Conservation (phyloP, 2,329 filamentous ascomycete genomes). For the Penicillium aurantiogriseum region DNA sequence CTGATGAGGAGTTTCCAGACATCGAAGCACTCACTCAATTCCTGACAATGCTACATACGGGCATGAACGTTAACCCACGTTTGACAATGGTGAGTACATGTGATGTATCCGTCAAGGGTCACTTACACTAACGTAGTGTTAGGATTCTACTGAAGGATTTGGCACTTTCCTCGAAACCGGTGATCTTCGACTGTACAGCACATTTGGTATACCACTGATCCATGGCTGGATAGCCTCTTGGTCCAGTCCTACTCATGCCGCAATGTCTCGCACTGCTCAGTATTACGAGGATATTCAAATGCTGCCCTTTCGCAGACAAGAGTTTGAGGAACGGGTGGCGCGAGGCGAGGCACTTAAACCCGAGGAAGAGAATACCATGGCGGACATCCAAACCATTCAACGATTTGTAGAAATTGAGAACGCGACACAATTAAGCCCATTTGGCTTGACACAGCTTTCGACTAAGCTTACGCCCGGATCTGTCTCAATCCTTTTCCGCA, state of each 20-base stretch:
- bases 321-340: conserved; percentile 75
- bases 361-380: conserved; percentile 74
- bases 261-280: conserved; percentile 70
- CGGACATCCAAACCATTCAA: conserved; percentile 82
- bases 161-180: conserved; percentile 83
- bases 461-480: conserved; percentile 71
- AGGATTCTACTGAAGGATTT: conserved; percentile 40
- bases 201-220: conserved; percentile 82
- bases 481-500: conserved; percentile 89
- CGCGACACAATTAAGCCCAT: conserved; percentile 81
- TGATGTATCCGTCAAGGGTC: not conserved
- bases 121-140: not conserved
- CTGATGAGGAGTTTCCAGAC: conserved; percentile 72
- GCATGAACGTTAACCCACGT: conserved; percentile 96
- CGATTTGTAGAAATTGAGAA: conserved; percentile 70
- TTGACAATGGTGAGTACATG: conserved; percentile 60
- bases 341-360: conserved; percentile 59
- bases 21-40: conserved; percentile 86
- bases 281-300: conserved; percentile 93
- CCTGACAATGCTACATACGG: conserved; percentile 82
- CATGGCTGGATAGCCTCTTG: conserved; percentile 82
- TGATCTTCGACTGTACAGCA: conserved; percentile 88
- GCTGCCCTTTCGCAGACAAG: conserved; percentile 82
- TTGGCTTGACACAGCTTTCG: conserved; percentile 73
- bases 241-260: conserved; percentile 65